phyloP scores from a whole-genome alignment of 441 rosid species.

The Isatis lusitanica region DNA sequence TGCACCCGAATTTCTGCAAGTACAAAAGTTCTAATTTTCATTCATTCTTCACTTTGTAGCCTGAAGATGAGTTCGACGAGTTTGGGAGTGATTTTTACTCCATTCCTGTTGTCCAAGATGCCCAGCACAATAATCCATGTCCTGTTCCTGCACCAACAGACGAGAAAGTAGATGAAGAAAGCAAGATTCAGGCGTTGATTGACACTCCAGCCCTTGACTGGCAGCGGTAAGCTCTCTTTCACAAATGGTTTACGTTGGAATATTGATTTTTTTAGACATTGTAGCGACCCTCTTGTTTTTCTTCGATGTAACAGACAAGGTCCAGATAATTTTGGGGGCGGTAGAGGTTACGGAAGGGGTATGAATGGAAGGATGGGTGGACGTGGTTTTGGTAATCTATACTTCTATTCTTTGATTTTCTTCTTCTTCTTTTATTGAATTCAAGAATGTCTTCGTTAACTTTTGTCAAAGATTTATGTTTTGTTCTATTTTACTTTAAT shows the following conservation, averaged over 20 bases:
- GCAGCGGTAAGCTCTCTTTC: conserved; percentile 73
- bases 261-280: not conserved
- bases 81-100: conserved; percentile 95
- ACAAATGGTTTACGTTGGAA: not conserved
- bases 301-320: conserved; percentile 64
- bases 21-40: conserved; percentile 7
- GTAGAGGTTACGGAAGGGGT: conserved; percentile 98
- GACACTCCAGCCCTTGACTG: conserved; percentile 97
- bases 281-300: conserved; percentile 6
- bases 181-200: conserved; percentile 87
- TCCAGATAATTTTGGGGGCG: conserved; percentile 73
- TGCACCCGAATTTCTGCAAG: not conserved
- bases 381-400: conserved; percentile 87
- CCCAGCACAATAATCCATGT: conserved; percentile 52
- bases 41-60: conserved; percentile 44
- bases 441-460: not conserved
- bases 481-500: not conserved
- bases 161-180: conserved; percentile 85
- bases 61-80: conserved; percentile 95
- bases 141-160: conserved; percentile 62
- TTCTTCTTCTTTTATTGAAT: not conserved
- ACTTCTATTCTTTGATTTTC: not conserved
- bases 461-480: not conserved
- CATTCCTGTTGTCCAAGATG: conserved; percentile 65
- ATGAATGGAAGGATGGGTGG: conserved; percentile 89